Evolutionary conservation across 2,329 filamentous ascomycete genomes (phyloP), one percentile per base, ranked within the genome.

Genomic region (Ophiostoma novo-ulmi): DNA sequence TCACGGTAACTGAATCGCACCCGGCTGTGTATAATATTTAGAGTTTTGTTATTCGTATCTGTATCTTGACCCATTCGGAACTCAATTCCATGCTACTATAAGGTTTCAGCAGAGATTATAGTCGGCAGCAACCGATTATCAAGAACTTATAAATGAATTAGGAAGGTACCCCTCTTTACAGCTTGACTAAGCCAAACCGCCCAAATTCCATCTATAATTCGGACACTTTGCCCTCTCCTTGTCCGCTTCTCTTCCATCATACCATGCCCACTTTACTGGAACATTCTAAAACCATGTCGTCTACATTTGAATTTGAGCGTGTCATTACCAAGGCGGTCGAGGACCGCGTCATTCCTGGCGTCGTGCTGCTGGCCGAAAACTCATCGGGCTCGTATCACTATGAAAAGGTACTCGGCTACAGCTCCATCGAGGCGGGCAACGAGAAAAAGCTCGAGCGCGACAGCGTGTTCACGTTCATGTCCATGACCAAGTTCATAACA

Each of bases 401-500:
- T 71, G 61, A 74, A 68, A 71, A 73, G 65, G 67, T 74, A 20
- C 1, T 74, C 14, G 76, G 77, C 68, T 44, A 70, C 2, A 31
- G 68, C 65, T 75, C 74, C 6, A 67, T 76, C 52, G 68, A 72
- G 48, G 69, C 74, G 38, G 67, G 64, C 35, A n/a, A 70, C 14
- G 72, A 74, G 2, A 61, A 31, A 26, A 72, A 72, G 10, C 73
- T 76, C 52, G 55, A 44, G 8, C 48, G 69, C 39, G 76, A 80
- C 70, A 77, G 77, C 38, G 76, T 79, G 69, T 74, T 81, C 68
- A 72, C 74, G 58, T 70, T 80, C 38, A 78, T 78, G 36, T 81
- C 80, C 44, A 77, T 79, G 74, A 78, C 79, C 61, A 82, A 82
- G 73, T 78, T 87, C 14, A 70, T 85, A 35, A 82, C 84, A 1